Conservation (phyloP, 208 protist species). For the Angomonas ambiguus region DNA sequence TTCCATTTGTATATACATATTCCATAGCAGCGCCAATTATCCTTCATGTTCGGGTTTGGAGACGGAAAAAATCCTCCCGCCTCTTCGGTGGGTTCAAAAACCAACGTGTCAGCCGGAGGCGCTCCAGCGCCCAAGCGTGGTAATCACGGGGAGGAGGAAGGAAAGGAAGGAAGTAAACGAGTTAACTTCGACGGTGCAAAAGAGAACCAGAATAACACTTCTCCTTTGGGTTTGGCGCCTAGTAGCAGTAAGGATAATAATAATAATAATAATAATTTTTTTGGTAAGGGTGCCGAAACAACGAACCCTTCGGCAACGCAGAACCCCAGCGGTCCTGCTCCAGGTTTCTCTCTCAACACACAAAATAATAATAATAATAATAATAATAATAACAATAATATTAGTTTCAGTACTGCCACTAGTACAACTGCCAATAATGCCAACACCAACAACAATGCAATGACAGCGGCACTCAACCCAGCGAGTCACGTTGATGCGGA, state of each 20-base stretch:
- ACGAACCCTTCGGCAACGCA: background rate
- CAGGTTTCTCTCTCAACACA: background rate
- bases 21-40: too few relatives aligned
- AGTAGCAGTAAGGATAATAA: background rate
- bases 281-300: background rate
- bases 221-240: background rate
- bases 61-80: too few relatives aligned
- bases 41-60: too few relatives aligned
- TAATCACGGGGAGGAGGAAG: background rate
- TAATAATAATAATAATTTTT: too few relatives aligned
- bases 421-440: background rate
- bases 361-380: background rate
- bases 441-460: background rate
- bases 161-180: background rate
- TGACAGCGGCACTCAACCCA: background rate
- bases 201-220: background rate
- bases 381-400: background rate
- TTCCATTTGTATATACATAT: background rate
- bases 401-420: background rate
- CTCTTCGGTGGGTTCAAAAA: too few relatives aligned
- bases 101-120: too few relatives aligned
- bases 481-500: background rate
- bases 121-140: background rate
- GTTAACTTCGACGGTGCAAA: background rate
- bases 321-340: background rate